Evolutionary conservation across 192 early-diverging fungal genomes (phyloP).

Genomic region (Backusella tuberculispora): DNA sequence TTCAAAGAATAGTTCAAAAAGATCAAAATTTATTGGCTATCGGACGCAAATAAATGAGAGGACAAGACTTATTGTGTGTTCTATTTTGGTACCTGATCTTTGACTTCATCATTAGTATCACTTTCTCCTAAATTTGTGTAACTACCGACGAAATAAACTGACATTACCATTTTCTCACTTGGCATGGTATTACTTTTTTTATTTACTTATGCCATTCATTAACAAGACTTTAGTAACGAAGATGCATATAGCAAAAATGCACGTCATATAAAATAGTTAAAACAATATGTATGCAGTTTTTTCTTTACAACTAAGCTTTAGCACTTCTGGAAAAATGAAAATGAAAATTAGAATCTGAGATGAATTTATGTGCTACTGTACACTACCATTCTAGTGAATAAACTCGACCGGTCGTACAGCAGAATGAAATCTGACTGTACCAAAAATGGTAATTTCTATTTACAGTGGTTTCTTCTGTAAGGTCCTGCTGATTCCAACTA

Average conservation of each 20-base stretch:
- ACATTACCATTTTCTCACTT: background rate
- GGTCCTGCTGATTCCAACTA: slow-evolving; percentile 4
- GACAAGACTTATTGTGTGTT: slow-evolving; percentile 14
- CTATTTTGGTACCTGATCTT: slow-evolving; percentile 18
- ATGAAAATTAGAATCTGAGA: slow-evolving; percentile 1
- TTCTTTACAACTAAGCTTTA: background rate
- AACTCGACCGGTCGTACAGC: background rate
- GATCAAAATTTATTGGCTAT: slow-evolving; percentile 2
- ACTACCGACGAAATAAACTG: background rate
- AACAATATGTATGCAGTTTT: background rate
- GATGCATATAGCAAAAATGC: background rate
- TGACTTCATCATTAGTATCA: slow-evolving; percentile 5
- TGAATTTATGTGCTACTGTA: background rate
- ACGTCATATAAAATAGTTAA: background rate
- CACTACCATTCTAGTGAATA: background rate
- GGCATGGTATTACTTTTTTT: background rate
- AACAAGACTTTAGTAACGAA: background rate
- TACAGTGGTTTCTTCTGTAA: slow-evolving; percentile 3
- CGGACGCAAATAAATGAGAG: slow-evolving; percentile 16
- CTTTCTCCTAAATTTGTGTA: slow-evolving; percentile 6
- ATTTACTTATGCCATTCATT: background rate
- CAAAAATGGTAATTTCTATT: slow-evolving; percentile 14
- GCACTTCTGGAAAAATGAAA: background rate
- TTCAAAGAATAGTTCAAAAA: slow-evolving; percentile 12
- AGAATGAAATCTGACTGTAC: background rate